A percentile compares a stretch with the other conserved stretches of the same genome.
Conservation (phyloP, 257 asterid species). For the Lavandula angustifolia region DNA sequence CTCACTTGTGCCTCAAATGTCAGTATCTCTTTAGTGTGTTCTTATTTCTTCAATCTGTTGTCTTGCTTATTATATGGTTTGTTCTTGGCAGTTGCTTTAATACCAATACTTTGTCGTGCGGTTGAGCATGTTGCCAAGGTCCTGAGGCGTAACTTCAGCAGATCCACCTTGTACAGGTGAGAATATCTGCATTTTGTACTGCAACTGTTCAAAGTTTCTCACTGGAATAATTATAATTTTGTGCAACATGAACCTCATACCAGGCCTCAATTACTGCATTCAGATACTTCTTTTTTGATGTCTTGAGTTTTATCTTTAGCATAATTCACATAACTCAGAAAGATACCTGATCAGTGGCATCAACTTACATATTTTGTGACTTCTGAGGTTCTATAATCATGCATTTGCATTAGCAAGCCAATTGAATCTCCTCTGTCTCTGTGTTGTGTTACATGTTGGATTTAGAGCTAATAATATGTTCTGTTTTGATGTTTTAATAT, state of each 20-base stretch:
- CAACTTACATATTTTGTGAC: neutral
- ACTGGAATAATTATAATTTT: slow-evolving; percentile 7
- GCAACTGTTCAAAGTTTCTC: slow-evolving; percentile 1
- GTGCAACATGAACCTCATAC: neutral
- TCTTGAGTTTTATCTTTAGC: slow-evolving; percentile 2
- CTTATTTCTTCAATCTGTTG: slow-evolving; percentile 15
- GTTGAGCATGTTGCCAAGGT: slow-evolving; percentile 83
- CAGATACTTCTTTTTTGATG: neutral
- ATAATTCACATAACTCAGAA: neutral
- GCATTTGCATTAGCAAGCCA: neutral
- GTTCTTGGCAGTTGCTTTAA: slow-evolving; percentile 70
- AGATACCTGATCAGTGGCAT: slow-evolving; percentile 3
- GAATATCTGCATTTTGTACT: slow-evolving; percentile 20
- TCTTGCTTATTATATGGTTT: slow-evolving; percentile 4
- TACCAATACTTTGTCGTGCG: slow-evolving; percentile 79
- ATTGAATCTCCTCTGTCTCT: neutral
- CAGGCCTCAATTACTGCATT: neutral
- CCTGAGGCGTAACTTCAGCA: slow-evolving; percentile 78
- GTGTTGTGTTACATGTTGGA: neutral
- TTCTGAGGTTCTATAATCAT: slow-evolving; percentile 3
- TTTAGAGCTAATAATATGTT: slow-evolving; percentile 17
- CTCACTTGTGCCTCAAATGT: slow-evolving; percentile 88
- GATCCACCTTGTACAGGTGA: slow-evolving; percentile 84
- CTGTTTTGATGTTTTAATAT: neutral
- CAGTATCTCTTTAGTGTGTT: slow-evolving; percentile 28